phyloP scores from a whole-genome alignment of 2,329 filamentous ascomycete genomes.

The Cladosporium colombiae region DNA sequence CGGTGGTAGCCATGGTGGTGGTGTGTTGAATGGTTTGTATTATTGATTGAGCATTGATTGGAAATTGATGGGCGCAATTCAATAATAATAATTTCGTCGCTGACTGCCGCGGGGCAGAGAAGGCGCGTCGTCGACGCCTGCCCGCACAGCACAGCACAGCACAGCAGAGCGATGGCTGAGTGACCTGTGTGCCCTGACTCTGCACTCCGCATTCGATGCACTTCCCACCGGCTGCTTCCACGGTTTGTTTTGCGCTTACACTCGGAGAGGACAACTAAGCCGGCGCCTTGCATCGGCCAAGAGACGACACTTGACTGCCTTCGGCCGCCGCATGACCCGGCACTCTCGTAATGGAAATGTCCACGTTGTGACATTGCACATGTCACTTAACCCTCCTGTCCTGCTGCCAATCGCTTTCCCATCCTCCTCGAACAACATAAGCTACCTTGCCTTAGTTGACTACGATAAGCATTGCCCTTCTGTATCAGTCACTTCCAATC shows the following conservation, averaged over 20 bases:
- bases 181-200: not conserved
- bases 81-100: not conserved
- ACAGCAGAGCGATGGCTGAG: too few species aligned
- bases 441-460: not conserved
- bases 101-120: constrained; percentile 1
- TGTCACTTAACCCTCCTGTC: not conserved
- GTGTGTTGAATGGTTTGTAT: not conserved
- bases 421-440: not conserved
- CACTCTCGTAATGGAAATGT: constrained; percentile 15
- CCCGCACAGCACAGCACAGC: too few species aligned
- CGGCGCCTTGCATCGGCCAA: constrained; percentile 13
- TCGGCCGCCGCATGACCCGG: constrained; percentile 18
- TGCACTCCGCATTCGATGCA: not conserved
- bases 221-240: not conserved
- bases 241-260: constrained; percentile 2
- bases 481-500: not conserved
- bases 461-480: not conserved
- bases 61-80: not conserved
- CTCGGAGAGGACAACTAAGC: not conserved
- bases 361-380: constrained; percentile 1
- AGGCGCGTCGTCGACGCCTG: not conserved
- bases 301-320: constrained; percentile 4
- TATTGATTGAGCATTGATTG: constrained; percentile 4
- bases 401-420: constrained; percentile 1
- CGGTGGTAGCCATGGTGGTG: not conserved